Conservation (phyloP, 164 flowering plant species). For the Nelumbo lutea region DNA sequence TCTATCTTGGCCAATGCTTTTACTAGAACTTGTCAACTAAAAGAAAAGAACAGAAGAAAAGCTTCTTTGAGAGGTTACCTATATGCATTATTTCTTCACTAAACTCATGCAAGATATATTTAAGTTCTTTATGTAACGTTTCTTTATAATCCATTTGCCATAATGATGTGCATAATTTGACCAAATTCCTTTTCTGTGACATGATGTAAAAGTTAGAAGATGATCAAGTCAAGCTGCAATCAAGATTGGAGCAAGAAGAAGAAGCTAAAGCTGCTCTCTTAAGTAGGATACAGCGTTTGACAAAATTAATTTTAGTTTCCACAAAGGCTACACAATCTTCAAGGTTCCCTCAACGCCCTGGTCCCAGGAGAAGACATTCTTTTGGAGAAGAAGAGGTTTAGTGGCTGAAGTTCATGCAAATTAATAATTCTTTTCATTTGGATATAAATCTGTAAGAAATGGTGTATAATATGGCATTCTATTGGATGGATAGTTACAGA, state of each 20-base stretch:
- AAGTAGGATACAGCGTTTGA: constrained; percentile 86
- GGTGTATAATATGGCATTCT: not conserved
- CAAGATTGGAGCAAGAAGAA: constrained; percentile 95
- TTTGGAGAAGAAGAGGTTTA: constrained; percentile 99
- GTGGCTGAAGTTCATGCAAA: constrained; percentile 1
- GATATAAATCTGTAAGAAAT: too few species aligned
- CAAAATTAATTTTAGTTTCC: constrained; percentile 88
- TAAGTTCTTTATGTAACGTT: too few species aligned
- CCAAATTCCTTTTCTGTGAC: constrained; percentile 9
- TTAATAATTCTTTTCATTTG: not conserved
- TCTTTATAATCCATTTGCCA: not conserved
- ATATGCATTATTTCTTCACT: too few species aligned
- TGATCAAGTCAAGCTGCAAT: constrained; percentile 87
- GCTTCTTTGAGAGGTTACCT: too few species aligned
- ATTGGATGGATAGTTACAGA: not conserved
- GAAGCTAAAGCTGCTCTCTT: constrained; percentile 95
- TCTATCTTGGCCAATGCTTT: too few species aligned
- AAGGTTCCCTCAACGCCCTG: constrained; percentile 63
- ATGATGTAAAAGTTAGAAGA: constrained; percentile 75
- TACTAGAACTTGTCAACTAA: too few species aligned
- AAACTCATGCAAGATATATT: too few species aligned
- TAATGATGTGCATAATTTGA: not conserved
- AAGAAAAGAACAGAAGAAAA: too few species aligned
- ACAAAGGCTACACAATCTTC: constrained; percentile 71
- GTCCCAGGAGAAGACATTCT: constrained; percentile 88